phyloP scores from a whole-genome alignment of 768 basidiomycete species.

The Kwoniella europaea region DNA sequence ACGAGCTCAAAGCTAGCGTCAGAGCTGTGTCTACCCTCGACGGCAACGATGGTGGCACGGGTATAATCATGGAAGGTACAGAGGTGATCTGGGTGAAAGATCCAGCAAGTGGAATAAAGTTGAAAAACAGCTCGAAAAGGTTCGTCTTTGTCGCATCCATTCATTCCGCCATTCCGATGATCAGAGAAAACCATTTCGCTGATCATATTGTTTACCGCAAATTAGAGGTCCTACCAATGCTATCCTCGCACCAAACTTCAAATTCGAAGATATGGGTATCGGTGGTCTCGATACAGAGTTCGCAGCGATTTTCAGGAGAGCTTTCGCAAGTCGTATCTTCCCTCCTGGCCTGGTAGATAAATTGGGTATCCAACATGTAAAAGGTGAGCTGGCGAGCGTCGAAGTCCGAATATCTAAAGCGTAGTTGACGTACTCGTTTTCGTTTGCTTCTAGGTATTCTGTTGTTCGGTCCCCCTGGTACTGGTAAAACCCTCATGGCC shows the following conservation, averaged over 20 bases:
- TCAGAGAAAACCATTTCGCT: background rate
- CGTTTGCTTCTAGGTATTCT: slow-evolving; percentile 71
- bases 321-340: slow-evolving; percentile 98
- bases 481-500: slow-evolving; percentile 97
- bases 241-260: slow-evolving; percentile 96
- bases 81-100: slow-evolving; percentile 89
- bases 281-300: slow-evolving; percentile 96
- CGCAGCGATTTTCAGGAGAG: slow-evolving; percentile 93
- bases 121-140: slow-evolving; percentile 92
- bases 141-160: slow-evolving; percentile 57
- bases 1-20: slow-evolving; percentile 77
- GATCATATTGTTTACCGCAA: background rate
- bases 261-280: slow-evolving; percentile 99
- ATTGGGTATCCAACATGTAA: slow-evolving; percentile 96
- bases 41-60: slow-evolving; percentile 63
- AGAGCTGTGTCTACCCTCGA: slow-evolving; percentile 66
- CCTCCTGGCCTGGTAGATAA: slow-evolving; percentile 96
- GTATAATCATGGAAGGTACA: slow-evolving; percentile 87
- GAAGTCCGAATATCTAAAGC: background rate
- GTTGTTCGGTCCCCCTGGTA: slow-evolving; percentile 94
- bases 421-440: background rate
- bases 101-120: slow-evolving; percentile 75
- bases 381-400: slow-evolving; percentile 65
- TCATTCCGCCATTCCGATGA: no score
- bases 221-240: slow-evolving; percentile 85